Base-by-base conservation (phyloP, 768 basidiomycete genomes). In the Solioccasus polychromus region DNA sequence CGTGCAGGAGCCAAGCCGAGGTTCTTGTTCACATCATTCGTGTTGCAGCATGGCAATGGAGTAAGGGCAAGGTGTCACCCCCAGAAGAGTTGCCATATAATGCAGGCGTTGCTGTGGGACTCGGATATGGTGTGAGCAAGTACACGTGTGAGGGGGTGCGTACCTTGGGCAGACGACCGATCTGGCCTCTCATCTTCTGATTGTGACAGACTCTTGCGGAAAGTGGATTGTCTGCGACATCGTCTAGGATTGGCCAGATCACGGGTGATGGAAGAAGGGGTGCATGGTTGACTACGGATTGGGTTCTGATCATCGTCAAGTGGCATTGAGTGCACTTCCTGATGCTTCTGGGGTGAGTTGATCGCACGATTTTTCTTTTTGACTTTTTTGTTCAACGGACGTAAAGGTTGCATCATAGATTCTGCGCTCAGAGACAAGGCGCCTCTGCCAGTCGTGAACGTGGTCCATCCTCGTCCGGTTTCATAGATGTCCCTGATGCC, bases 1-100 rank as follows among this genome's bases (percentile, higher is more conserved):
- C 63, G 68, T 0, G 55, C 55, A 5, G n/a, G n/a, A n/a, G 3
- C 22, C 35, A 31, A 65, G 64, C 54, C 71, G 1, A 63, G 63
- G 14, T 57, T 76, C 43, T 39, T 75, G 30, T 78, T 75, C 50
- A 71, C 68, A 8, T 68, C 66, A 5, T 73, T 73, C 1, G 48
- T 61, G 15, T 66, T 60, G 15, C 60, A 60, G 0, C 54, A 59
- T 19, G 48, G 39, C n/a, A n/a, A 1, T 58, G 55, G 55, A 40
- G 56, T 5, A 25, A 30, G 31, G 32, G 19, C 12, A 42, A 35
- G n/a, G 54, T 57, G 11, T 36, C 37, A 15, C 58, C 68, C 42
- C 66, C 68, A 10, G 70, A 74, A 42, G 64, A 65, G 26, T 45
- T 63, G 1, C 36, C 65, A 2, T 35, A 29, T 3, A 61, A 66